Percentiles rank a stretch among this genome's conserved stretches.
phyloP scores from a whole-genome alignment of 352 stramenopile species.

The Thraustochytrium aureum region DNA sequence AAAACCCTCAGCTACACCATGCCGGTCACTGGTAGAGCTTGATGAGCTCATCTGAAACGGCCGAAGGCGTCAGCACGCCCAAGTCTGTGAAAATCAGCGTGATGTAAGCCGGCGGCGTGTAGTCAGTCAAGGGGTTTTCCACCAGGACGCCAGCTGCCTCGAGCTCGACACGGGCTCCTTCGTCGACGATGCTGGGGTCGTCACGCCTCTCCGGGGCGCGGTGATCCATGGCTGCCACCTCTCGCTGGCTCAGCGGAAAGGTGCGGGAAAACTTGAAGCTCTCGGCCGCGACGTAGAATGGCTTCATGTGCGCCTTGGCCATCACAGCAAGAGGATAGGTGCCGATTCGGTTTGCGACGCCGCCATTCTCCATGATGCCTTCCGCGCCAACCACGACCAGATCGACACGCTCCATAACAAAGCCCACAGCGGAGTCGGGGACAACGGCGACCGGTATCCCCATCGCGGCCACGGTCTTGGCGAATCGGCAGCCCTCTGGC shows the following conservation, averaged over 20 bases:
- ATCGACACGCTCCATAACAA: constrained; percentile 94
- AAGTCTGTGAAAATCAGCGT: constrained; percentile 98
- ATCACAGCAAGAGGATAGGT: constrained; percentile 92
- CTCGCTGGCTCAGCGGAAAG: constrained; percentile 95
- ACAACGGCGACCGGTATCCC: constrained; percentile 67
- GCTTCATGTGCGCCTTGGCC: constrained; percentile 91
- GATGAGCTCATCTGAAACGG: constrained; percentile 98
- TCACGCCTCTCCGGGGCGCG: constrained; percentile 2
- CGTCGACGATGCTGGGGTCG: constrained; percentile 58
- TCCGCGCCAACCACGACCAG: constrained; percentile 94
- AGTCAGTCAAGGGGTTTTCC: constrained; percentile 89
- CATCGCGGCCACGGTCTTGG: background rate
- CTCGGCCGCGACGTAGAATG: constrained; percentile 97
- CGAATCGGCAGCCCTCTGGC: background rate
- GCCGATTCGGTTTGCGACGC: constrained; percentile 96
- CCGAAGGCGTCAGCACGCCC: constrained; percentile 95
- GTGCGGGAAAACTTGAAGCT: constrained; percentile 98
- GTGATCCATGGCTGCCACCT: constrained; percentile 66
- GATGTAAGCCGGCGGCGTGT: constrained; percentile 97
- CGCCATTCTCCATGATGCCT: constrained; percentile 96
- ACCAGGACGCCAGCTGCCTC: constrained; percentile 65
- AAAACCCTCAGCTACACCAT: too few species aligned
- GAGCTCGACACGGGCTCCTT: constrained; percentile 22
- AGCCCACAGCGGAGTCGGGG: constrained; percentile 90
- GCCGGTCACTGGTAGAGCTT: constrained; percentile 94